A percentile compares a stretch with the other conserved stretches of the same genome.
These are phyloP conservation scores for Pelargonium fulgidum DNA, from an alignment of 441 rosid species.

Conservation along the genomic window DNA sequence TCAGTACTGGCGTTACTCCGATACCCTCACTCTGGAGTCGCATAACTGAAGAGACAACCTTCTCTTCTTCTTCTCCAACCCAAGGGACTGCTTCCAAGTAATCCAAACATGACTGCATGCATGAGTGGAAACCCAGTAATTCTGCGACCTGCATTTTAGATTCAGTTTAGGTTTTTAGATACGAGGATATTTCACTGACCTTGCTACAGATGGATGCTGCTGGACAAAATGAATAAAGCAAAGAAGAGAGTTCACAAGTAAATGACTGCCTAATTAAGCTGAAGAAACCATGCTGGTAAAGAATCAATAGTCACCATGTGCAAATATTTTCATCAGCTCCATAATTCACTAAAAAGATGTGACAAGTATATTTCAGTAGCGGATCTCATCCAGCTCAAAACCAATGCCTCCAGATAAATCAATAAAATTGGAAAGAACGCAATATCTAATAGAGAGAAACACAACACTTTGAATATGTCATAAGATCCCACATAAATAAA, in stretches of 20 bases:
- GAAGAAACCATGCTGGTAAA: not conserved
- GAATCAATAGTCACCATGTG: not conserved
- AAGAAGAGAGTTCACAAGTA: not conserved
- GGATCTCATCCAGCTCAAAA: no score
- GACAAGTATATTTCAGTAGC: no score
- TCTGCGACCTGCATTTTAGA: constrained; percentile 55
- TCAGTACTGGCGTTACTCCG: constrained; percentile 60
- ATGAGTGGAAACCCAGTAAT: constrained; percentile 56
- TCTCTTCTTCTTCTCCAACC: constrained; percentile 97
- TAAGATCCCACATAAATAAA: no score
- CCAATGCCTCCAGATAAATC: not conserved
- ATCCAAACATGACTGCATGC: constrained; percentile 76
- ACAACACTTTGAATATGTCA: not conserved
- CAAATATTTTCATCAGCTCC: not conserved
- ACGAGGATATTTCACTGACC: constrained; percentile 14
- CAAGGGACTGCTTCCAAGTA: constrained; percentile 98
- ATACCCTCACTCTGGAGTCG: constrained; percentile 61
- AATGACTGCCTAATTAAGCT: not conserved
- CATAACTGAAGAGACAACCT: constrained; percentile 70
- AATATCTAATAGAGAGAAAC: not conserved
- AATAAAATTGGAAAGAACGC: not conserved
- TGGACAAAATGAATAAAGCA: no score
- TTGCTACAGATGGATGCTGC: not conserved
- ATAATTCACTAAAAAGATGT: not conserved
- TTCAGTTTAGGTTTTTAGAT: constrained; percentile 2